Evolutionary conservation across 1,284 basidiomycete genomes (phyloP).

Genomic region (Volvariella surrecta): DNA sequence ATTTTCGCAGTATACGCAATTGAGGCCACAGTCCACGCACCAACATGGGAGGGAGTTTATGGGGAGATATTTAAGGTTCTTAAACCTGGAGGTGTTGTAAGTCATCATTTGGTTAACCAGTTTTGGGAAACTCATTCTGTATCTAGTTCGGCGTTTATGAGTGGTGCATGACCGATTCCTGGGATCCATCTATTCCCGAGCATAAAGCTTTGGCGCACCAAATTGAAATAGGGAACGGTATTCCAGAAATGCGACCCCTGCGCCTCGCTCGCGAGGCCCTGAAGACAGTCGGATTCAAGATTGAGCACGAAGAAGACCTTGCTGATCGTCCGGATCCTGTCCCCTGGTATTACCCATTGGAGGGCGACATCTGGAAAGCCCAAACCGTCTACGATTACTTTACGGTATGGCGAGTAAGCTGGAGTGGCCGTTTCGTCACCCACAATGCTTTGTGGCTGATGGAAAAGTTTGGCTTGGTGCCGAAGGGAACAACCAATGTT

Average conservation of each 20-base stretch:
- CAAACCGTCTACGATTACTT: slow-evolving; percentile 93
- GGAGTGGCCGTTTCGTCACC: slow-evolving; percentile 80
- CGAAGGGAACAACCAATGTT: slow-evolving; percentile 91
- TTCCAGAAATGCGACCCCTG: slow-evolving; percentile 93
- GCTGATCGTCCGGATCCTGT: slow-evolving; percentile 79
- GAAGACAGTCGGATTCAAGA: slow-evolving; percentile 79
- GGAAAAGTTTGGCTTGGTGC: slow-evolving; percentile 76
- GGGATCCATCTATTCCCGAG: slow-evolving; percentile 80
- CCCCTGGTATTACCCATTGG: slow-evolving; percentile 95
- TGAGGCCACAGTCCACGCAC: slow-evolving; percentile 96
- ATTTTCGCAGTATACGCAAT: slow-evolving; percentile 78
- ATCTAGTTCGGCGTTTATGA: slow-evolving; percentile 92
- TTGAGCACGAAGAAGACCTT: slow-evolving; percentile 91
- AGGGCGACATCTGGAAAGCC: slow-evolving; percentile 87
- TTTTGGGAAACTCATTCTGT: not conserved
- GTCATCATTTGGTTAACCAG: slow-evolving; percentile 22
- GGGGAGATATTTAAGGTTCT: slow-evolving; percentile 90
- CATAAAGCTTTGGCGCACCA: slow-evolving; percentile 92
- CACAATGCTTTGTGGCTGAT: slow-evolving; percentile 75
- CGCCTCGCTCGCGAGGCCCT: slow-evolving; percentile 71
- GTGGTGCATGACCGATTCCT: slow-evolving; percentile 97
- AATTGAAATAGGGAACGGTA: slow-evolving; percentile 92
- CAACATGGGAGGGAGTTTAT: slow-evolving; percentile 94
- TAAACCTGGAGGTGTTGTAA: slow-evolving; percentile 92
- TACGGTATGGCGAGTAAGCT: slow-evolving; percentile 86